Percentiles rank a stretch among this genome's conserved stretches.
phyloP scores from a whole-genome alignment of 192 early-diverging fungal species.

The Backusella macrospora region DNA sequence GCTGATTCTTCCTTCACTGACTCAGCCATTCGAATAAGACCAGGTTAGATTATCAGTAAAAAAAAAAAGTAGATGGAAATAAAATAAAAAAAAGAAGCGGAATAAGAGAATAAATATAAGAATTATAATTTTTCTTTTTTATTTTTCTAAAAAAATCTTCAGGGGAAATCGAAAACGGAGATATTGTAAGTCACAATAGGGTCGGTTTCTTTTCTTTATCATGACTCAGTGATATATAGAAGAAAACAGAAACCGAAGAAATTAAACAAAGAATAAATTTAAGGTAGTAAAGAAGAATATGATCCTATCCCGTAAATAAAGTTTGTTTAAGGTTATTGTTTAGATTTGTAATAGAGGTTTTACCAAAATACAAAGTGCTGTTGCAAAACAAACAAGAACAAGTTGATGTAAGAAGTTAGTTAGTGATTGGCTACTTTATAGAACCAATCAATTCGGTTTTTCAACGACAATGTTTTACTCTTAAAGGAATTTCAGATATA shows the following conservation, averaged over 20 bases:
- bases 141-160: background rate
- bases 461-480: background rate
- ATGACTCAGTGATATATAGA: background rate
- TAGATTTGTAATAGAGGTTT: background rate
- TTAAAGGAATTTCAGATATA: background rate
- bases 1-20: background rate
- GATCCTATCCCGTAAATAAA: background rate
- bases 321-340: slow-evolving; percentile 7
- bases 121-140: background rate
- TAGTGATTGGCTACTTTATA: background rate
- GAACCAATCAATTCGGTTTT: slow-evolving; percentile 2
- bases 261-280: background rate
- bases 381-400: background rate
- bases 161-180: background rate
- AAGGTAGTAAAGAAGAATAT: background rate
- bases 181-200: background rate
- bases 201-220: background rate
- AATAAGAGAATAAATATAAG: background rate
- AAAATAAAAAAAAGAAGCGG: background rate
- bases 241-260: background rate
- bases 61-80: background rate
- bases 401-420: background rate
- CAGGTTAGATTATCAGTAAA: background rate
- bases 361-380: background rate
- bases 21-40: background rate